Percentiles rank a stretch among this genome's conserved stretches.
Conservation (phyloP, 164 flowering plant species). For the Chimonanthus salicifolius region DNA sequence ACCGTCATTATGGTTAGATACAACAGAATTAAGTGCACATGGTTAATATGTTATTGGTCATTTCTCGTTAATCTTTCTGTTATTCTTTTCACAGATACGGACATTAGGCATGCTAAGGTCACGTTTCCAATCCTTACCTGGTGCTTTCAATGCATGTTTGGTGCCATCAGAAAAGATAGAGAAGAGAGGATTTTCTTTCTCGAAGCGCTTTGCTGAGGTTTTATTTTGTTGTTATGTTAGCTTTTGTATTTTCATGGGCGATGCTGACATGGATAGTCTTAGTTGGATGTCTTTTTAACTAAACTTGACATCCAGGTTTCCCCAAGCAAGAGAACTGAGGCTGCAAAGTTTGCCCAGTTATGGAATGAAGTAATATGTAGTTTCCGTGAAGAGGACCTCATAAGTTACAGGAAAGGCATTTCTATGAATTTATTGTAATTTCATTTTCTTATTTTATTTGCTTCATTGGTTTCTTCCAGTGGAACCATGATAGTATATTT, state of each 20-base stretch:
- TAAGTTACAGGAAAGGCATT: constrained; percentile 46
- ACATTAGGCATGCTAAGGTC: constrained; percentile 62
- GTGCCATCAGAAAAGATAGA: constrained; percentile 26
- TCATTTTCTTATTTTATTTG: too few relatives aligned
- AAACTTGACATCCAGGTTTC: too few relatives aligned
- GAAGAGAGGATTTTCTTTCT: constrained; percentile 42
- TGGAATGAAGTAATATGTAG: constrained; percentile 80
- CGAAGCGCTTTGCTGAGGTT: constrained; percentile 68
- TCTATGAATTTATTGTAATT: too few relatives aligned
- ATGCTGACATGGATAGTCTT: constrained; percentile 77
- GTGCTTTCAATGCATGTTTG: constrained; percentile 61
- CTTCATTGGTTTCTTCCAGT: too few relatives aligned
- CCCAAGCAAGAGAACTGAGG: constrained; percentile 51
- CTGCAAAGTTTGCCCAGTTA: constrained; percentile 67
- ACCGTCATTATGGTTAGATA: too few relatives aligned
- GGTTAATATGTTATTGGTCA: too few relatives aligned
- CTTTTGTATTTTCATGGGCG: constrained; percentile 13
- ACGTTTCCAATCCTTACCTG: constrained; percentile 86
- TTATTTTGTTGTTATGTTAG: too few relatives aligned
- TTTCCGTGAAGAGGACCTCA: constrained; percentile 82
- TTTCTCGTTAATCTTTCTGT: too few relatives aligned
- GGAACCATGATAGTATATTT: too few relatives aligned
- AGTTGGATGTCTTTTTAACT: neutral
- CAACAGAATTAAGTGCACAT: too few relatives aligned
- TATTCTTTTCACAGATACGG: constrained; percentile 31